Evolutionary conservation across 352 stramenopile species (phyloP), one percentile per base, ranked within the genome.

Genomic region (Thraustochytrium striatum): DNA sequence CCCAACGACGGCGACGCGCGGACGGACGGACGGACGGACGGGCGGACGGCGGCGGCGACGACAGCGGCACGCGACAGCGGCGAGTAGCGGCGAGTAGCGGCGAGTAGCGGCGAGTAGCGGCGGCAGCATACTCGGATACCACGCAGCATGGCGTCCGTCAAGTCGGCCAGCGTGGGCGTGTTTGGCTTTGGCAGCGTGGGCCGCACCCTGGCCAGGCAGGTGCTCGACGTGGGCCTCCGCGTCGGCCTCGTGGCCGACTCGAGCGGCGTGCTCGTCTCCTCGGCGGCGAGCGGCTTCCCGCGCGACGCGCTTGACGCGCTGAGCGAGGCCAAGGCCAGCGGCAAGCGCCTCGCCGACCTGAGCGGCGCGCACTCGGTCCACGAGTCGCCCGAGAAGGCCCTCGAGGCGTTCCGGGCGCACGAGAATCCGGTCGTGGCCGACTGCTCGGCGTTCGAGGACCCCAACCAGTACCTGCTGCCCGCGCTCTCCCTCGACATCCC

Each of bases 111-210:
- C n/a, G n/a, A n/a, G n/a, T n/a, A n/a, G n/a, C n/a, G n/a, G n/a
- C n/a, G n/a, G n/a, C n/a, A n/a, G n/a, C n/a, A n/a, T n/a, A n/a
- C n/a, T n/a, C n/a, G n/a, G n/a, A n/a, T n/a, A n/a, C n/a, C n/a
- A n/a, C n/a, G n/a, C 47, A 55, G 25, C 47, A 55, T 55, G 47
- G 47, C 47, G 47, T 55, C 47, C 47, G 47, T 55, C 47, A 55
- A 55, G 47, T 55, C 47, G 16, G 47, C 47, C 16, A 21, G 16
- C 16, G 47, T 80, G 13, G 70, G 32, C 61, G 70, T 80, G 21
- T 80, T 80, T 39, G 70, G 70, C 41, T 80, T 80, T 25, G 70
- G 70, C 19, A 80, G 79, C 61, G 70, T 80, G 7, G 70, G 70
- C 25, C 55, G 70, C 38, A 38, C 57, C 28, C 47, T 80, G 1